Conservation (phyloP, 108 stramenopile species). For the Skeletonema costatum region DNA sequence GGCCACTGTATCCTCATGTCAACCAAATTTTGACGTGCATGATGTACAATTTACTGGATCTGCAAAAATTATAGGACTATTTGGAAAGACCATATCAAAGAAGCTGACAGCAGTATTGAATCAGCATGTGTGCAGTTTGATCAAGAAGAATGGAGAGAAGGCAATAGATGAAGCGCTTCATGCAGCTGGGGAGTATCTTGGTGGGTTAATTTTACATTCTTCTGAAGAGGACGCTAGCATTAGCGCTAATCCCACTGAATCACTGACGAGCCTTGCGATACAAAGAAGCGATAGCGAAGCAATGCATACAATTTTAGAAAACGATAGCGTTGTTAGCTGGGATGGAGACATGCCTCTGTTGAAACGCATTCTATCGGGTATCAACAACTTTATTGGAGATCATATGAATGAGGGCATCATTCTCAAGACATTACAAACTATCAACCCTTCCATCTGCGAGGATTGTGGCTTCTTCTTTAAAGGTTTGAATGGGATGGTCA, state of each 20-base stretch:
- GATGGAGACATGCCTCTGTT: constrained; percentile 48
- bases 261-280: neutral
- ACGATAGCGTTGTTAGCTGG: constrained; percentile 21
- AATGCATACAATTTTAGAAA: neutral
- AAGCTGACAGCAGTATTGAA: constrained; percentile 53
- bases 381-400: constrained; percentile 33
- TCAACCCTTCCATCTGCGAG: constrained; percentile 19
- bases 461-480: constrained; percentile 66
- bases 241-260: neutral
- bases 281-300: neutral
- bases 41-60: constrained; percentile 70
- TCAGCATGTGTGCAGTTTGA: constrained; percentile 49
- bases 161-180: constrained; percentile 6
- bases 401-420: constrained; percentile 51
- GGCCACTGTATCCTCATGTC: neutral
- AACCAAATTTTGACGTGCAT: constrained; percentile 11
- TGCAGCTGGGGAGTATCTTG: constrained; percentile 28
- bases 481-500: constrained; percentile 68
- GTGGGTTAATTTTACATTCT: constrained; percentile 4
- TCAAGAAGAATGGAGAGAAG: constrained; percentile 30
- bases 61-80: constrained; percentile 67
- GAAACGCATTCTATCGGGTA: constrained; percentile 10
- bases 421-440: constrained; percentile 20
- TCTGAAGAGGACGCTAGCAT: neutral
- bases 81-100: constrained; percentile 54